A percentile compares a stretch with the other conserved stretches of the same genome.
phyloP scores from a whole-genome alignment of 2,329 filamentous ascomycete genomes.

The Calonectria ilicicola region DNA sequence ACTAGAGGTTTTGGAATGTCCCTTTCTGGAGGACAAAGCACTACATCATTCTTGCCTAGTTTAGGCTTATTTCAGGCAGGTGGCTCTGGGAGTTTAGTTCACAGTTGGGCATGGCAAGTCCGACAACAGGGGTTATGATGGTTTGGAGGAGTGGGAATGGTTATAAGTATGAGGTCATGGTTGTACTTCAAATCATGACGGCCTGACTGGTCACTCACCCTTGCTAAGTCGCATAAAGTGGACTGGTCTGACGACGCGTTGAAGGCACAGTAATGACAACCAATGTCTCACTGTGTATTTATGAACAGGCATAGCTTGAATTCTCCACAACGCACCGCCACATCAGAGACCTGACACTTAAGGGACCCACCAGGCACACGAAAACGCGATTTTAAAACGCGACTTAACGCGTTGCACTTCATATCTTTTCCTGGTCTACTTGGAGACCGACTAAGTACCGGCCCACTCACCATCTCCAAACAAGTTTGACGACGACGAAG shows the following conservation, averaged over 20 bases:
- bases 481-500: neutral
- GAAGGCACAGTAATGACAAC: neutral
- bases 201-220: neutral
- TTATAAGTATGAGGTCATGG: neutral
- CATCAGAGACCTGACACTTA: slow-evolving; percentile 17
- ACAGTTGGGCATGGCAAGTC: neutral
- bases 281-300: neutral
- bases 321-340: slow-evolving; percentile 5
- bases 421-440: slow-evolving; percentile 23
- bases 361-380: slow-evolving; percentile 14
- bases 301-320: neutral
- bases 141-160: neutral
- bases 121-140: no score
- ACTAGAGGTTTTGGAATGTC: no score
- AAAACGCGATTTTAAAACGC: slow-evolving; percentile 1
- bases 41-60: neutral
- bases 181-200: neutral
- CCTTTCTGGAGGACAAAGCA: no score
- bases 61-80: neutral
- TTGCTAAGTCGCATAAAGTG: neutral
- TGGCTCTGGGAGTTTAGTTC: neutral
- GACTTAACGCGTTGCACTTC: slow-evolving; percentile 23
- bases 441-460: neutral
- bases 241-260: no score
- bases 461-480: slow-evolving; percentile 4